A percentile compares a stretch with the other conserved stretches of the same genome.
Conservation (phyloP, 2,329 filamentous ascomycete species). For the Rhinocladiella similis region DNA sequence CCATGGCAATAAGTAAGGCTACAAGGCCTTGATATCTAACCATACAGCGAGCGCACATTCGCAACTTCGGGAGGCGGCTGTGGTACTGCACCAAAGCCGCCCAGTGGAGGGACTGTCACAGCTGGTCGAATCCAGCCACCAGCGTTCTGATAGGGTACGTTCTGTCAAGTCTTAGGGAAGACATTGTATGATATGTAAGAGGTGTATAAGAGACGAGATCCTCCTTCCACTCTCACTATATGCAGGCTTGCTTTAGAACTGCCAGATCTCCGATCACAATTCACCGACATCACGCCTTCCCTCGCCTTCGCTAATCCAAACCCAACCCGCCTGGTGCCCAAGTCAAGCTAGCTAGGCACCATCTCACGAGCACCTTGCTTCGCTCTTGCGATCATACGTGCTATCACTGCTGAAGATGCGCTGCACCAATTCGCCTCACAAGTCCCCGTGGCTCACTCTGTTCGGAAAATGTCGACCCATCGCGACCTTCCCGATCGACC, state of each 20-base stretch:
- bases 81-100: no score
- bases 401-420: conserved; percentile 19
- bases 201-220: not conserved
- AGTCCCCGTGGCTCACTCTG: conserved; percentile 8
- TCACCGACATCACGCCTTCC: no score
- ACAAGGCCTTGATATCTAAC: no score
- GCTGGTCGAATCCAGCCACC: no score
- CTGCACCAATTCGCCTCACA: not conserved
- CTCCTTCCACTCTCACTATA: not conserved
- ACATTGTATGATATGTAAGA: not conserved
- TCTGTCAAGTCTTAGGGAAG: not conserved
- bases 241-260: no score
- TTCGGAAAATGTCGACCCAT: conserved; percentile 24
- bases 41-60: no score
- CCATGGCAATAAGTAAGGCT: not conserved
- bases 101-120: no score
- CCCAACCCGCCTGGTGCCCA: not conserved
- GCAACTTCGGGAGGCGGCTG: no score
- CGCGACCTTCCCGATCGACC: conserved; percentile 34
- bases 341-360: not conserved
- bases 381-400: no score
- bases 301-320: no score
- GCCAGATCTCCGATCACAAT: no score
- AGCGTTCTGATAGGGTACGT: not conserved
- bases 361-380: not conserved